Percentiles rank a stretch among this genome's conserved stretches.
Conservation (phyloP, 495 filamentous ascomycete genomes). For the Parachaetomium inaequale region DNA sequence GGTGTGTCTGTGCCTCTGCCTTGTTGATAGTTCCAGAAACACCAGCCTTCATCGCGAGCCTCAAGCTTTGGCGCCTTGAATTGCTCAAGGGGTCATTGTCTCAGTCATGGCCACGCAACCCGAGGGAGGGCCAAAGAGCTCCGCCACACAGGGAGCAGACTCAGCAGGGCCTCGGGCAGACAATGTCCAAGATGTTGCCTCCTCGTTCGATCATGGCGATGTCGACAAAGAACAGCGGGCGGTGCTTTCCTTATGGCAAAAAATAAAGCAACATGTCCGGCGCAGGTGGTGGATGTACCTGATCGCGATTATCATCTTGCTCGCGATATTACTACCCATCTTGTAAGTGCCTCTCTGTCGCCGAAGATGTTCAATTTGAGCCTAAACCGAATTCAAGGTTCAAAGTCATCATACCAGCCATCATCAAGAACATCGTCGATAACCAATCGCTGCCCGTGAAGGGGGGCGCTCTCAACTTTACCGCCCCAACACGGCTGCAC, state of each 20-base stretch:
- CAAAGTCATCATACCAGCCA: constrained; percentile 11
- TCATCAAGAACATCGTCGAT: constrained; percentile 11
- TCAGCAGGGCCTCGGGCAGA: background rate
- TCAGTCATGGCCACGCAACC: background rate
- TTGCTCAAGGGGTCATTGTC: background rate
- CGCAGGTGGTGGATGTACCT: constrained; percentile 3
- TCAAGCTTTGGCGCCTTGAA: too few relatives aligned
- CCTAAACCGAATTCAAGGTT: background rate
- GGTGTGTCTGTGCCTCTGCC: background rate
- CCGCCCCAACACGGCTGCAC: background rate
- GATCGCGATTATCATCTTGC: constrained; percentile 7
- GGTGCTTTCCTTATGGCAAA: background rate
- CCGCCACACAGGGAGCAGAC: background rate
- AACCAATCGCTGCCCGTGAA: constrained; percentile 13
- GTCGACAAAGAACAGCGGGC: background rate
- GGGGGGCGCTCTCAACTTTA: constrained; percentile 9
- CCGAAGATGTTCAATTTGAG: too few relatives aligned
- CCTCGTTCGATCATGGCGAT: constrained; percentile 3
- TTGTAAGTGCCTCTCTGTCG: background rate
- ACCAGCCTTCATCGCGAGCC: background rate
- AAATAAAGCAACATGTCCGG: constrained; percentile 8
- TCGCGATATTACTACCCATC: constrained; percentile 1
- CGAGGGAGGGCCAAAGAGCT: background rate
- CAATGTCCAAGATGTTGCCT: background rate
- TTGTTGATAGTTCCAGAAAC: background rate